Percentiles rank a stretch among this genome's conserved stretches.
These are phyloP conservation scores for Protostelium mycophagum DNA, from an alignment of 78 protist species.

Conservation along the genomic window DNA sequence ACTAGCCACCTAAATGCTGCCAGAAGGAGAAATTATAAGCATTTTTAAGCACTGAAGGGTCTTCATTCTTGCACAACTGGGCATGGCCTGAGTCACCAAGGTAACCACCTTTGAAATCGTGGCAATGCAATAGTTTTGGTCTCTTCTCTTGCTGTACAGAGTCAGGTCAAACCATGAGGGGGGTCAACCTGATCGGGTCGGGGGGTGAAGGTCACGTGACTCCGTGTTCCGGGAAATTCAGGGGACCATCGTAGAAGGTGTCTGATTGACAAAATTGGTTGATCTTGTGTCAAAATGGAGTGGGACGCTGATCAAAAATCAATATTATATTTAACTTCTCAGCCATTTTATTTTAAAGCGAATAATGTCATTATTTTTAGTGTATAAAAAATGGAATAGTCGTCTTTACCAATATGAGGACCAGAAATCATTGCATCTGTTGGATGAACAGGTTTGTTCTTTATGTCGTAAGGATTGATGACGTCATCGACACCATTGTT, in stretches of 20 bases:
- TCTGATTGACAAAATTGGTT: neutral
- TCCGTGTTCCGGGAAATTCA: too few species aligned
- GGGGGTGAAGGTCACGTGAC: neutral
- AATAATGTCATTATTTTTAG: neutral
- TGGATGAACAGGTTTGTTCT: neutral
- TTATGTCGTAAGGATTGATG: too few species aligned
- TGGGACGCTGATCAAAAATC: too few species aligned
- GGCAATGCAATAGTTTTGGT: conserved; percentile 16
- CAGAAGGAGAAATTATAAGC: conserved; percentile 19
- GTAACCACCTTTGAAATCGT: conserved; percentile 44
- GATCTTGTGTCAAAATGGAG: too few species aligned
- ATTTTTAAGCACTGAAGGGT: neutral
- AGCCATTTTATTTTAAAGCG: neutral
- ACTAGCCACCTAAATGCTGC: conserved; percentile 19
- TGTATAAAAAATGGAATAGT: too few species aligned
- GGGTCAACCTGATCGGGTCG: neutral
- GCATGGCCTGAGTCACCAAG: neutral
- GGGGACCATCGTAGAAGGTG: neutral
- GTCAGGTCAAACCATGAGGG: too few species aligned
- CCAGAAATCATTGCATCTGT: neutral
- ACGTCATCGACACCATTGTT: too few species aligned
- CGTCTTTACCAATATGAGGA: neutral
- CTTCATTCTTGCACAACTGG: neutral
- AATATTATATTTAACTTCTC: neutral
- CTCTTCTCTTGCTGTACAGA: neutral